phyloP scores from a whole-genome alignment of 2,329 filamentous ascomycete genomes.

The Colletotrichum limetticola region DNA sequence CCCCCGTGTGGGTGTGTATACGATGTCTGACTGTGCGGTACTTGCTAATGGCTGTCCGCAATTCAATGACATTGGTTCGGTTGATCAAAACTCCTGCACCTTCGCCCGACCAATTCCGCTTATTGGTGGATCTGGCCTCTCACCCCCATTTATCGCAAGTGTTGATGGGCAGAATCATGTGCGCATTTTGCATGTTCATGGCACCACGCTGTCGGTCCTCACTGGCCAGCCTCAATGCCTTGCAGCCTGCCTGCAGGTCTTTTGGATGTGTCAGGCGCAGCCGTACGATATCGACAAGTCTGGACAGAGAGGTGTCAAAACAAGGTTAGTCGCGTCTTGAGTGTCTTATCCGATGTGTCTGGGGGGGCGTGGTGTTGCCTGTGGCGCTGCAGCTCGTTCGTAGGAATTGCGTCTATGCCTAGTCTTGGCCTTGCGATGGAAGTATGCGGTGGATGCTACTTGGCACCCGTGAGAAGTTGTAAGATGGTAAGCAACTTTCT shows the following conservation, averaged over 20 bases:
- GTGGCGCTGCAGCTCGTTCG: conserved; percentile 1
- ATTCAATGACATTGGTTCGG: conserved; percentile 24
- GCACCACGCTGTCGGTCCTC: conserved; percentile 22
- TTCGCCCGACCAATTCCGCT: conserved; percentile 14
- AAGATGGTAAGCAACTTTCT: conserved; percentile 1
- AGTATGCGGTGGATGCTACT: conserved; percentile 14
- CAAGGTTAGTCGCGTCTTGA: conserved; percentile 34
- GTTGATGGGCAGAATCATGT: conserved; percentile 31
- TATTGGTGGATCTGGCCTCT: conserved; percentile 30
- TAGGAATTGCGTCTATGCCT: conserved; percentile 2
- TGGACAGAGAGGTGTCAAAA: conserved; percentile 13
- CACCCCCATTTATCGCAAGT: neutral
- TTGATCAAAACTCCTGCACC: conserved; percentile 13
- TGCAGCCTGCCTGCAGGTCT: conserved; percentile 16
- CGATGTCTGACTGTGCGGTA: conserved; percentile 23
- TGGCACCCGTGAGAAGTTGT: conserved; percentile 3
- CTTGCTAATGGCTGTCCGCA: conserved; percentile 25
- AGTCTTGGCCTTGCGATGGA: neutral
- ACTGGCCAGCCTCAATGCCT: conserved; percentile 19
- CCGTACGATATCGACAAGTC: neutral
- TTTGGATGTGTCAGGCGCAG: conserved; percentile 31
- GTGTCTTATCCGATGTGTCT: neutral
- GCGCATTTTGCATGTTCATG: conserved; percentile 10
- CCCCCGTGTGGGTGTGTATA: conserved; percentile 18
- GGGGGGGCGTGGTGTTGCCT: neutral